Evolutionary conservation across 768 basidiomycete species (phyloP), one percentile per base, ranked within the genome.

Genomic region (Tylopilus cervinicoccineus): DNA sequence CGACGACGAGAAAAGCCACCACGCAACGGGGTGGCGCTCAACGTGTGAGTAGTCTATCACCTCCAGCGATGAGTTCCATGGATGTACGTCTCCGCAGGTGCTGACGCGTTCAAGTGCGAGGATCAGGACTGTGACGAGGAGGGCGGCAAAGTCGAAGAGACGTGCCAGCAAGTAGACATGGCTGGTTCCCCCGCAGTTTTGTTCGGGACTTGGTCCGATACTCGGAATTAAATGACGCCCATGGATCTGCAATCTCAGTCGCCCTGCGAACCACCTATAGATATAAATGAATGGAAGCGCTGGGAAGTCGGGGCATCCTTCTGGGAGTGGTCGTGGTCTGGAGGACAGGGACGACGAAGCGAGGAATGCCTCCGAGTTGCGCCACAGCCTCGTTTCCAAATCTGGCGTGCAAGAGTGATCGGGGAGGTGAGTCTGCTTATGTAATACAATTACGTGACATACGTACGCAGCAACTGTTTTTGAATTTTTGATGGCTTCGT

Each of bases 401-500:
- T 19, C 6, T 9, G 17, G 34, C 19, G 34, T 1, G 34, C 19
- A 36, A 36, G 34, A 19, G 40, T 46, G 45, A 63, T 63, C 60
- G 60, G 61, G 39, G 44, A 58, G 39, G 53, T 61, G 51, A 14
- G 48, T 22, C 20, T 43, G 45, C 32, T 63, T 63, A 64, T 47
- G 56, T 56, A 28, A 63, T 58, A 36, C n/a, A 50, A 51, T 65
- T 65, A 65, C 60, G 58, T 62, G 55, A 56, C 50, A 9, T 44
- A 59, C 54, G 34, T 64, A 64, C 63, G 56, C 62, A 61, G 63
- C 51, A 61, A 60, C 53, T 54, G 47, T 49, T 65, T 65, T 65
- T 63, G 60, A 60, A 62, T 64, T 63, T 59, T 61, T 66, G 63
- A 65, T 65, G 63, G 52, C 50, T 53, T 50, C 53, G 52, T 33